These are phyloP conservation scores for Ustilago cynodontis DNA, from an alignment of 1,284 basidiomycete genomes.

Conservation along the genomic window DNA sequence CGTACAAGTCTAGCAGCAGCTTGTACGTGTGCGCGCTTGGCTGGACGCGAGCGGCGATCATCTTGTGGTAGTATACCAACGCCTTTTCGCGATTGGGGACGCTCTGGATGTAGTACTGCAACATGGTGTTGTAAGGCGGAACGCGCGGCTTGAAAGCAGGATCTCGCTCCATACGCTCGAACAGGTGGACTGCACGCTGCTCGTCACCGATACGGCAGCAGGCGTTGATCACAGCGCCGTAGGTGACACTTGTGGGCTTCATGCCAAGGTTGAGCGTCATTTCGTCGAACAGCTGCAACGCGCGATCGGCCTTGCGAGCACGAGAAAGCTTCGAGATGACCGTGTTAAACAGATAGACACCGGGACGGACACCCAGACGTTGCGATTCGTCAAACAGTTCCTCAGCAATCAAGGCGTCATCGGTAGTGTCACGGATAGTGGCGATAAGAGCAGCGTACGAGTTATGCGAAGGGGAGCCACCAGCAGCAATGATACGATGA, in stretches of 20 bases:
- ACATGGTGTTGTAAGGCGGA: slow-evolving; percentile 98
- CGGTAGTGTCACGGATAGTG: slow-evolving; percentile 67
- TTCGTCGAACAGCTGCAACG: slow-evolving; percentile 66
- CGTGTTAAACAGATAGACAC: slow-evolving; percentile 68
- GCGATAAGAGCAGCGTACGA: slow-evolving; percentile 68
- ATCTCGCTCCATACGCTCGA: slow-evolving; percentile 83
- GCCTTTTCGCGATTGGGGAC: slow-evolving; percentile 80
- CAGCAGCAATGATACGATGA: slow-evolving; percentile 62
- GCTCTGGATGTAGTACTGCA: slow-evolving; percentile 92
- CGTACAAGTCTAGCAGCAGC: slow-evolving; percentile 91
- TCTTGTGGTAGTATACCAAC: slow-evolving; percentile 79
- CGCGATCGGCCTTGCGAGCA: slow-evolving; percentile 66
- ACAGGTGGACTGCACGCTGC: slow-evolving; percentile 83
- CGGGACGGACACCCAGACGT: slow-evolving; percentile 60
- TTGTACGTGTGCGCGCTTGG: slow-evolving; percentile 64
- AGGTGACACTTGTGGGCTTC: slow-evolving; percentile 86
- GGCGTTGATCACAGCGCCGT: slow-evolving; percentile 90
- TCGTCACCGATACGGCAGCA: slow-evolving; percentile 87
- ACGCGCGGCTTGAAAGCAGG: slow-evolving; percentile 86
- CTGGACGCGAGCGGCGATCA: slow-evolving; percentile 77
- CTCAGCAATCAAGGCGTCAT: slow-evolving; percentile 67
- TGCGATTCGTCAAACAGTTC: slow-evolving; percentile 68
- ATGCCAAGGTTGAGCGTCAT: slow-evolving; percentile 71
- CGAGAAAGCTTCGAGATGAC: slow-evolving; percentile 69
- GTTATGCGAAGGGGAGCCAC: slow-evolving; percentile 56